Percentiles rank a stretch among this genome's conserved stretches.
Conservation (phyloP, 164 flowering plant species). For the Nymphaea thermarum region DNA sequence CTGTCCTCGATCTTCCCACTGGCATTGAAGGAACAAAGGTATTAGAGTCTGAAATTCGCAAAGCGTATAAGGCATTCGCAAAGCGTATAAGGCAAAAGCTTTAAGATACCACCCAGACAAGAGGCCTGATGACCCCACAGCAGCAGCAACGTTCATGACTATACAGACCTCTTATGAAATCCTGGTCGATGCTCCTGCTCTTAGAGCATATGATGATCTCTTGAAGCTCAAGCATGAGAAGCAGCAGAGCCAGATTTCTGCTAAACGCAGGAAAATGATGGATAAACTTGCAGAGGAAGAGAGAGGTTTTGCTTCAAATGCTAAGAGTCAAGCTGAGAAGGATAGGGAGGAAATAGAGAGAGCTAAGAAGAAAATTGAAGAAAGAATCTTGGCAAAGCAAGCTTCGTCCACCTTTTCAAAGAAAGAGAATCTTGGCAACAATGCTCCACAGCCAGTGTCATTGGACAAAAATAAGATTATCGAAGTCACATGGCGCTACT, state of each 20-base stretch:
- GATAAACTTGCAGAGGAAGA: conserved; percentile 71
- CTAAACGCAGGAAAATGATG: conserved; percentile 59
- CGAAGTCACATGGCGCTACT: conserved; percentile 70
- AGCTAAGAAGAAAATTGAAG: conserved; percentile 41
- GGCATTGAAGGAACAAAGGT: conserved; percentile 81
- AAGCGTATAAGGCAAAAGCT: conserved; percentile 63
- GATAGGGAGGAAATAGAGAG: conserved; percentile 50
- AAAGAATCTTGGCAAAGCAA: no score
- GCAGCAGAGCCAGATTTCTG: conserved; percentile 26
- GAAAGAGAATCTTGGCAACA: no score
- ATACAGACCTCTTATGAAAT: conserved; percentile 61
- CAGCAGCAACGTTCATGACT: conserved; percentile 47
- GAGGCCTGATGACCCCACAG: conserved; percentile 60
- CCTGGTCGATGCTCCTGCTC: conserved; percentile 57
- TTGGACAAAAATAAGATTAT: conserved; percentile 42
- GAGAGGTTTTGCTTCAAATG: conserved; percentile 37
- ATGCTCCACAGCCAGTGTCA: conserved; percentile 51
- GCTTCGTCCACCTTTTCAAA: no score
- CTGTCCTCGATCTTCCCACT: conserved; percentile 58
- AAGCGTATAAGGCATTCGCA: conserved; percentile 58
- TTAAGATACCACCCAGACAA: conserved; percentile 76
- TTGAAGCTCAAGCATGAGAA: conserved; percentile 40
- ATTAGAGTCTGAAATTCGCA: conserved; percentile 43
- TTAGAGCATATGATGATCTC: conserved; percentile 65
- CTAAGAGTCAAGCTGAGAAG: conserved; percentile 21